phyloP scores from a whole-genome alignment of 1,284 basidiomycete genomes.

The Fistulina hepatica region DNA sequence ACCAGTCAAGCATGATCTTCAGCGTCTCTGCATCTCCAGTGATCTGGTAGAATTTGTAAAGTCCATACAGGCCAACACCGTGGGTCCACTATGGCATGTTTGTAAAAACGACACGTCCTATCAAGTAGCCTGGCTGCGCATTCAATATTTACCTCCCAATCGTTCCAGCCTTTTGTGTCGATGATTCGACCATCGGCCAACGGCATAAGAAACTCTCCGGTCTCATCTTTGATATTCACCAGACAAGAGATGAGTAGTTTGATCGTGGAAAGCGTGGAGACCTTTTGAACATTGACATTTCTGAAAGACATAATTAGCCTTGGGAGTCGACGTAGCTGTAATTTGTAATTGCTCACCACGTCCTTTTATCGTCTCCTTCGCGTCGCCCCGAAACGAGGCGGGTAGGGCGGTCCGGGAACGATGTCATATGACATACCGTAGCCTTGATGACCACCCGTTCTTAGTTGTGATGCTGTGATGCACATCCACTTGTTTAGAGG shows the following conservation, averaged over 20 bases:
- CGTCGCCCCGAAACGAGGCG: no score
- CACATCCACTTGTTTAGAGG: no score
- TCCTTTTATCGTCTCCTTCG: no score
- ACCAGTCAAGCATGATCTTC: conserved; percentile 45
- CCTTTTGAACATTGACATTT: conserved; percentile 25
- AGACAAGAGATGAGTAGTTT: conserved; percentile 42
- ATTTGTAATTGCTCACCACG: no score
- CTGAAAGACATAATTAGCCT: conserved; percentile 25
- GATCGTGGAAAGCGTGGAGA: conserved; percentile 27
- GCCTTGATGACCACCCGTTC: no score
- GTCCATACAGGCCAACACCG: conserved; percentile 40
- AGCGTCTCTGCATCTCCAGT: conserved; percentile 33
- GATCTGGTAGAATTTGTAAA: conserved; percentile 34
- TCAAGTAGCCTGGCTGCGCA: neutral
- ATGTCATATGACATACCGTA: no score
- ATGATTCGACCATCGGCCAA: conserved; percentile 47
- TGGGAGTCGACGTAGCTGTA: no score
- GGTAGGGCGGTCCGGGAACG: no score
- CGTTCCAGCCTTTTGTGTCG: conserved; percentile 58
- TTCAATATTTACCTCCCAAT: conserved; percentile 43
- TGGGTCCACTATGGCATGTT: conserved; percentile 40
- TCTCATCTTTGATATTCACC: conserved; percentile 50
- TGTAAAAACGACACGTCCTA: conserved; percentile 1
- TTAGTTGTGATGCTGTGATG: no score
- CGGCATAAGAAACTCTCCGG: conserved; percentile 44